Evolutionary conservation across 208 protist species (phyloP).

Genomic region (Trypanosoma platydactyli): DNA sequence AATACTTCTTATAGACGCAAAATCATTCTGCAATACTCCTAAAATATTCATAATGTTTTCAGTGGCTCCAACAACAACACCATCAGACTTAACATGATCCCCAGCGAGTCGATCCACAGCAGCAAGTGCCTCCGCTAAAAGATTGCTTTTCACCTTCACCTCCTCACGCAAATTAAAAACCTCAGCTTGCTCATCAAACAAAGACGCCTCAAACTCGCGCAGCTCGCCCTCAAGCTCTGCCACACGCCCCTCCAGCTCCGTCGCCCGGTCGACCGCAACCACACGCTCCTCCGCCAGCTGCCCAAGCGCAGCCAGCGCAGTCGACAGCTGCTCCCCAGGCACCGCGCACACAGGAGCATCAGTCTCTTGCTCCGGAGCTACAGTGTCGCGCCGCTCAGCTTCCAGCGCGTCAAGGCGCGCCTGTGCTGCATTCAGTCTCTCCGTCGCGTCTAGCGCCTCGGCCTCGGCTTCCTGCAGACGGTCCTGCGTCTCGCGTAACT

Average conservation of each 20-base stretch:
- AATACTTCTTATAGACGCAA: background rate
- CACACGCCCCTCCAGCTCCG: conserved; percentile 28
- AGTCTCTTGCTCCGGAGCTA: conserved; percentile 3
- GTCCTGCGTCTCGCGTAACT: conserved; percentile 22
- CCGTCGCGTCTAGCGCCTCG: conserved; percentile 13
- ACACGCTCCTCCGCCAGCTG: conserved; percentile 31
- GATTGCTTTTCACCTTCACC: background rate
- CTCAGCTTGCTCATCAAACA: background rate
- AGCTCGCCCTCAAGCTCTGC: conserved; percentile 27
- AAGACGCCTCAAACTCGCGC: background rate
- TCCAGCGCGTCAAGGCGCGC: conserved; percentile 7
- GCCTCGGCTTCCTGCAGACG: conserved; percentile 25
- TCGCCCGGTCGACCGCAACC: conserved; percentile 5
- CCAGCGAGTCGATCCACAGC: conserved; percentile 1
- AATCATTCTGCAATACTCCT: conserved; percentile 9
- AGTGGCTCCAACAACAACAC: background rate
- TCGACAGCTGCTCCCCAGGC: conserved; percentile 20
- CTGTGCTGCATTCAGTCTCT: conserved; percentile 23
- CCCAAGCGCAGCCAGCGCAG: conserved; percentile 25
- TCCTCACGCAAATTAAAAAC: conserved; percentile 2
- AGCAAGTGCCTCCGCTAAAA: background rate
- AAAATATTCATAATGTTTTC: conserved; percentile 6
- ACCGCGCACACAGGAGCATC: conserved; percentile 1
- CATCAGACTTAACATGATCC: background rate
- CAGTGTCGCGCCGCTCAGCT: background rate